phyloP scores from a whole-genome alignment of 371 early-diverging fungal species.

The Haplosporangium sp. region DNA sequence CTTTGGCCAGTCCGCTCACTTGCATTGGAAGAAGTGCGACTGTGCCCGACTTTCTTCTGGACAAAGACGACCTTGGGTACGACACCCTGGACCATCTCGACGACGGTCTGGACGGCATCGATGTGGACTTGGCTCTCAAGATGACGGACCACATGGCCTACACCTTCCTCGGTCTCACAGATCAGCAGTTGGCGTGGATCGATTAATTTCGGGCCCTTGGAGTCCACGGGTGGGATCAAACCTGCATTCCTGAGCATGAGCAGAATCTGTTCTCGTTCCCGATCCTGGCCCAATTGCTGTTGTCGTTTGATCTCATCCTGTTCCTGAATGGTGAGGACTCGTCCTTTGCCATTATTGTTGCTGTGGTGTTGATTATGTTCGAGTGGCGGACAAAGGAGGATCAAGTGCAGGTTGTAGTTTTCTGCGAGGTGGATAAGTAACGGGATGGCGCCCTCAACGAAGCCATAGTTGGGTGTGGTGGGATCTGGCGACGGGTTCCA shows the following conservation, averaged over 20 bases:
- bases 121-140: slow-evolving; percentile 60
- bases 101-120: slow-evolving; percentile 47
- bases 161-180: slow-evolving; percentile 65
- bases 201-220: slow-evolving; percentile 47
- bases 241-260: slow-evolving; percentile 59
- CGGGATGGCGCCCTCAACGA: slow-evolving; percentile 59
- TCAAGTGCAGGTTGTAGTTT: slow-evolving; percentile 60
- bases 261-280: slow-evolving; percentile 61
- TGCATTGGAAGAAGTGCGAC: slow-evolving; percentile 32
- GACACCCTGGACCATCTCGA: slow-evolving; percentile 48
- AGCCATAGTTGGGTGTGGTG: slow-evolving; percentile 64
- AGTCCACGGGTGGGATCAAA: slow-evolving; percentile 39
- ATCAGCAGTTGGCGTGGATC: slow-evolving; percentile 64
- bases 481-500: slow-evolving; percentile 74
- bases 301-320: slow-evolving; percentile 32
- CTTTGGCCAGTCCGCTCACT: slow-evolving; percentile 7
- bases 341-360: slow-evolving; percentile 26
- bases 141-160: slow-evolving; percentile 68
- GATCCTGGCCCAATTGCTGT: slow-evolving; percentile 52
- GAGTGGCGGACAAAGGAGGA: slow-evolving; percentile 53
- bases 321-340: slow-evolving; percentile 36
- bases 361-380: slow-evolving; percentile 15
- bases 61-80: slow-evolving; percentile 50
- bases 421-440: slow-evolving; percentile 57
- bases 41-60: slow-evolving; percentile 39